Percentiles rank a stretch among this genome's conserved stretches.
Evolutionary conservation across 306 rosid genomes (phyloP).

Genomic region (Cercis canadensis): DNA sequence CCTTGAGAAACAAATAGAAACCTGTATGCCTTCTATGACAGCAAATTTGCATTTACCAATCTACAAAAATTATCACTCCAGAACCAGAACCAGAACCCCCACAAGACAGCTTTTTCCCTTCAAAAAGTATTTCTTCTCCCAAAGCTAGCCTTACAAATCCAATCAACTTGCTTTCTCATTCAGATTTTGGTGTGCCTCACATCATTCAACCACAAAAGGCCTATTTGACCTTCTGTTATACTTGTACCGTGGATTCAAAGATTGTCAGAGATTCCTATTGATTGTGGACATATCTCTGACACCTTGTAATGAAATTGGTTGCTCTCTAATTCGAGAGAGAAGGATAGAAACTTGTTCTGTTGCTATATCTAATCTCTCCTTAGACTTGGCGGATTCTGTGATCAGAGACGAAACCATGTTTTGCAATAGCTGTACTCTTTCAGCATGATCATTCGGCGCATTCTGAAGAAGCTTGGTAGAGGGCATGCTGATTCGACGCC

Average conservation of each 20-base stretch:
- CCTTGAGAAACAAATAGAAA: no score
- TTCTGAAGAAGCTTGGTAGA: constrained; percentile 66
- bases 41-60: constrained; percentile 25
- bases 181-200: constrained; percentile 24
- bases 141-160: constrained; percentile 26
- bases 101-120: background rate
- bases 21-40: background rate
- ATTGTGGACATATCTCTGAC: constrained; percentile 60
- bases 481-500: constrained; percentile 82
- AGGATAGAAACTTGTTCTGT: constrained; percentile 79
- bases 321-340: constrained; percentile 77
- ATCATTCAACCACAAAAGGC: no score
- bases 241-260: no score
- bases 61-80: constrained; percentile 38
- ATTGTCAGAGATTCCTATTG: constrained; percentile 58
- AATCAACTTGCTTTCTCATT: constrained; percentile 19
- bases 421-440: constrained; percentile 76
- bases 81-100: constrained; percentile 14
- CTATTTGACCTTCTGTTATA: no score
- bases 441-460: constrained; percentile 64
- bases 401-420: constrained; percentile 77
- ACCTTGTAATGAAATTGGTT: constrained; percentile 69
- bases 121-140: background rate
- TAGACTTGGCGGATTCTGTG: constrained; percentile 85
- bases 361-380: constrained; percentile 81